Evolutionary conservation across 306 rosid species (phyloP), one percentile per base, ranked within the genome.

Genomic region (Hylodesmum podocarpum): DNA sequence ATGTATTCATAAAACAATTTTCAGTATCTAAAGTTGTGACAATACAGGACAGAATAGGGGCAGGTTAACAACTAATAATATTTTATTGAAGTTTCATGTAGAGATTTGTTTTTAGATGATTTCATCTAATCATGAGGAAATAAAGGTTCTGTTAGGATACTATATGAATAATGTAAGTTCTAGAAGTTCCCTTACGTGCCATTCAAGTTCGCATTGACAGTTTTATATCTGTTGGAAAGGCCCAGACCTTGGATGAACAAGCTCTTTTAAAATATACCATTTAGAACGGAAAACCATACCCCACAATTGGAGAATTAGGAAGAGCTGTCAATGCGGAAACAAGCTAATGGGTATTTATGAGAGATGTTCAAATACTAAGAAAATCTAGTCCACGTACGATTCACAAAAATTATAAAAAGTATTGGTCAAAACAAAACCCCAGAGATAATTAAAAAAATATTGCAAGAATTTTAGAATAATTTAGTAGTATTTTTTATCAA

Each of bases 291-390:
- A 68, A 78, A 16, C 40, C 18, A 59, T 46, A 61, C 51, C 55
- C 8, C 57, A 19, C 19, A 31, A 77, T 41, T 67, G 15, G 75
- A 67, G 81, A 67, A 55, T 50, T 28, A 44, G 66, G 34, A 73
- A 55, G 25, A 41, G 43, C 13, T 37, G 25, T 8, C 22, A 31
- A 25, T 24, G 58, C 40, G 53, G 31, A 33, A 31, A 69, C n/a
- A 1, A 61, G 16, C 55, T 44, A 44, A 75, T 36, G 25, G 59
- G 11, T 57, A 53, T 27, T 54, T 28, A 61, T 4, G 9, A 11
- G 53, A n/a, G 66, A 66, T 53, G 47, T 44, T 70, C 76, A 70
- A 46, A 63, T 54, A 21, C 50, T 62, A 19, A 11, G 43, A 11
- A 50, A 70, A 43, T 67, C 78, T 62, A 63, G 71, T 29, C 4